A percentile compares a stretch with the other conserved stretches of the same genome.
Conservation (phyloP, 306 rosid species). For the Vigna angularis region DNA sequence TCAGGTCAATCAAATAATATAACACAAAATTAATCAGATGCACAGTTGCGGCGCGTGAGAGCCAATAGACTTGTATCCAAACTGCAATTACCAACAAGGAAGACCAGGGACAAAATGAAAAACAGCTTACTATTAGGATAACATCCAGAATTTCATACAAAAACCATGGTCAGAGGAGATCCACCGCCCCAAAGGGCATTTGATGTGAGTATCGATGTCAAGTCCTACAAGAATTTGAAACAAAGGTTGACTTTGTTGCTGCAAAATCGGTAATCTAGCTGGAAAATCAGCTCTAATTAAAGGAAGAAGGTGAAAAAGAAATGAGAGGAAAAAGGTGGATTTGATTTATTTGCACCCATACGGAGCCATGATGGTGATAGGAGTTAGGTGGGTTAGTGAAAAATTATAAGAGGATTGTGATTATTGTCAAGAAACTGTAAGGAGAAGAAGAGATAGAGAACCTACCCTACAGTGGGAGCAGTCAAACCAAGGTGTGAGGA, state of each 20-base stretch:
- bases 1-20: slow-evolving; percentile 7
- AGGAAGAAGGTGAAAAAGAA: background rate
- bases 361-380: background rate
- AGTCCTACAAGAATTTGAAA: slow-evolving; percentile 28
- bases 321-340: slow-evolving; percentile 11
- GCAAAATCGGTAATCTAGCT: slow-evolving; percentile 7
- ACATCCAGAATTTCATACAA: slow-evolving; percentile 11
- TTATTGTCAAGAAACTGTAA: background rate
- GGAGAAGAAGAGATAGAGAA: background rate
- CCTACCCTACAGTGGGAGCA: slow-evolving; percentile 22
- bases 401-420: background rate
- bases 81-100: slow-evolving; percentile 2
- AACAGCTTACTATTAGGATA: slow-evolving; percentile 2
- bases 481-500: background rate
- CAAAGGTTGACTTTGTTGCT: background rate
- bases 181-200: background rate
- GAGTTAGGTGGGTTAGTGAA: background rate
- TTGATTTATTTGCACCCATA: background rate
- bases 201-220: background rate
- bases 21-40: slow-evolving; percentile 11
- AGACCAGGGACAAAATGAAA: background rate
- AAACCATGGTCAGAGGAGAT: background rate
- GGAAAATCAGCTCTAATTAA: background rate
- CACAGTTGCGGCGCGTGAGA: background rate
- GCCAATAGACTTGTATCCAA: background rate